Percentiles rank a stretch among this genome's conserved stretches.
Conservation (phyloP, 202 grass and related monocot genomes). For the Sporobolus alterniflorus region DNA sequence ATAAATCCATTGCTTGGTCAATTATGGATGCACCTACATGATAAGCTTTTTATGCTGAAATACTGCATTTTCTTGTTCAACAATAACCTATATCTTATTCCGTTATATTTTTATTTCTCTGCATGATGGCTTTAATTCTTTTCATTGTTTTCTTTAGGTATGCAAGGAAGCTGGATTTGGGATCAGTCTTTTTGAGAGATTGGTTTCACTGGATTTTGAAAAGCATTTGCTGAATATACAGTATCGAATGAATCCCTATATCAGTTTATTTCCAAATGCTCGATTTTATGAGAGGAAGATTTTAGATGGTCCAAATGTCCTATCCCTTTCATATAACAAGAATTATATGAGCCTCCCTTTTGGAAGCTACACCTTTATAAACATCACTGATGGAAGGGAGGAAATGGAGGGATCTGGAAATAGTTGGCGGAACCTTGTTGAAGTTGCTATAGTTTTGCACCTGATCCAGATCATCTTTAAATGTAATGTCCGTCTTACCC, state of each 20-base stretch:
- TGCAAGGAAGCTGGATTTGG: conserved; percentile 78
- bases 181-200: conserved; percentile 82
- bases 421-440: conserved; percentile 66
- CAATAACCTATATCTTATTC: neutral
- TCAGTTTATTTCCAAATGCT: conserved; percentile 78
- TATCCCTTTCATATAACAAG: conserved; percentile 51
- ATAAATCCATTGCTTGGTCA: neutral
- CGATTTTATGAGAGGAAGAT: conserved; percentile 70
- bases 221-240: conserved; percentile 88
- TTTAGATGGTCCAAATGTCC: conserved; percentile 77
- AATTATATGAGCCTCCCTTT: conserved; percentile 45
- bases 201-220: conserved; percentile 47
- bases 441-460: conserved; percentile 70
- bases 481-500: conserved; percentile 38
- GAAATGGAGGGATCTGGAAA: conserved; percentile 62
- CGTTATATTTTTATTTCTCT: neutral
- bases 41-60: neutral
- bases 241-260: conserved; percentile 80
- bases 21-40: neutral
- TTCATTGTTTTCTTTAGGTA: conserved; percentile 43
- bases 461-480: conserved; percentile 63
- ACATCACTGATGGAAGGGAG: conserved; percentile 73
- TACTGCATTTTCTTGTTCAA: neutral
- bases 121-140: neutral
- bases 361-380: conserved; percentile 68